Evolutionary conservation across 257 asterid genomes (phyloP).

Genomic region (Nicotiana sylvestris): DNA sequence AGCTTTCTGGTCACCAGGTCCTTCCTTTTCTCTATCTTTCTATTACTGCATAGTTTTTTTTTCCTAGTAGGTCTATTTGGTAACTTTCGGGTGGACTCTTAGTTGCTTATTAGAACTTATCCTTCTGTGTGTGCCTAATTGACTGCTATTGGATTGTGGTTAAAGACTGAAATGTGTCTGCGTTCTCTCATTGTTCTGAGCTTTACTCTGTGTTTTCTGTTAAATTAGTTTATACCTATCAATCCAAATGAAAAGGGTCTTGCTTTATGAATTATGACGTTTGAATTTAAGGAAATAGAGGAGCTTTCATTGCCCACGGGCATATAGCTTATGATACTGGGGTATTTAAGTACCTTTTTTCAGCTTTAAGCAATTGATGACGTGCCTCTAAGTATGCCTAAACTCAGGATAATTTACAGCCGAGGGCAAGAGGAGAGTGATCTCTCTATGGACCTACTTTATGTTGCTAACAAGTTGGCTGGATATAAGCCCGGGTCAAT

Average conservation of each 20-base stretch:
- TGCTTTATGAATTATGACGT: not conserved
- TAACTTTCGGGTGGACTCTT: not conserved
- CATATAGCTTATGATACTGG: not conserved
- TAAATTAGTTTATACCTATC: not conserved
- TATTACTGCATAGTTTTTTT: not conserved
- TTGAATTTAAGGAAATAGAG: not conserved
- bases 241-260: not conserved
- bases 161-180: not conserved
- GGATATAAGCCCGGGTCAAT: not conserved
- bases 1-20: constrained; percentile 70
- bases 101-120: not conserved
- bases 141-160: not conserved
- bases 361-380: not conserved
- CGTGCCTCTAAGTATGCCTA: not conserved
- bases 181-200: not conserved
- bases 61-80: not conserved
- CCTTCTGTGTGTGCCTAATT: not conserved
- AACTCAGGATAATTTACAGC: not conserved
- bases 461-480: not conserved
- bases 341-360: not conserved
- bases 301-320: not conserved
- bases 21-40: not conserved
- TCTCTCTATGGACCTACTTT: not conserved
- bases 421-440: not conserved
- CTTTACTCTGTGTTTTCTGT: not conserved